Evolutionary conservation across 495 filamentous ascomycete genomes (phyloP).

Genomic region (Aspergillus sparsus): DNA sequence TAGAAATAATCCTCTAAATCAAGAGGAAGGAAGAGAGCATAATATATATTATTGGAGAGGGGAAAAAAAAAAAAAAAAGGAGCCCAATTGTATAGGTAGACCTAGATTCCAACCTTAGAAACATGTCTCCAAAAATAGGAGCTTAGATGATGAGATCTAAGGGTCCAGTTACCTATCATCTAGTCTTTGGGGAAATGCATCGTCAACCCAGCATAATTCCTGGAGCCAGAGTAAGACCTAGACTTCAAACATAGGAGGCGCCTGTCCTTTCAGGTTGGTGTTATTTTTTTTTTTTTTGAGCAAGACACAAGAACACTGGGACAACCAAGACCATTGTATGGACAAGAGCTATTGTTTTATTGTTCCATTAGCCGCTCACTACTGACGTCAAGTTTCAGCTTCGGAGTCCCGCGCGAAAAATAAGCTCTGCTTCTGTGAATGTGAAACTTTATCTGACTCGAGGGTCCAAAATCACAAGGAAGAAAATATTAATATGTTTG

Average conservation of each 20-base stretch:
- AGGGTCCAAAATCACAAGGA: not conserved
- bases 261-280: not conserved
- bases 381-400: conserved; percentile 33
- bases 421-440: not conserved
- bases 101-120: not conserved
- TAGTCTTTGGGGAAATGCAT: no score
- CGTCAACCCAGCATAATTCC: no score
- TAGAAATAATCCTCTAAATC: no score
- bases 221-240: no score
- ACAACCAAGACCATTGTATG: conserved; percentile 3
- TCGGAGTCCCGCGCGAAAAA: not conserved
- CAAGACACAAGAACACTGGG: not conserved
- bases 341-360: conserved; percentile 18
- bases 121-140: not conserved
- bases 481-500: not conserved
- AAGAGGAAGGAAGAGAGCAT: no score
- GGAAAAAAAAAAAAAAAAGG: not conserved
- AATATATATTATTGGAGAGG: not conserved
- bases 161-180: no score
- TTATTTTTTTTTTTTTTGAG: not conserved
- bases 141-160: no score
- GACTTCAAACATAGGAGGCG: no score
- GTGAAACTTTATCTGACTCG: not conserved
- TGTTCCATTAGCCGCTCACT: conserved; percentile 35
- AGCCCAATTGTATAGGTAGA: not conserved